Conservation (phyloP, 768 basidiomycete genomes). For the Paxillus ammoniavirescens region DNA sequence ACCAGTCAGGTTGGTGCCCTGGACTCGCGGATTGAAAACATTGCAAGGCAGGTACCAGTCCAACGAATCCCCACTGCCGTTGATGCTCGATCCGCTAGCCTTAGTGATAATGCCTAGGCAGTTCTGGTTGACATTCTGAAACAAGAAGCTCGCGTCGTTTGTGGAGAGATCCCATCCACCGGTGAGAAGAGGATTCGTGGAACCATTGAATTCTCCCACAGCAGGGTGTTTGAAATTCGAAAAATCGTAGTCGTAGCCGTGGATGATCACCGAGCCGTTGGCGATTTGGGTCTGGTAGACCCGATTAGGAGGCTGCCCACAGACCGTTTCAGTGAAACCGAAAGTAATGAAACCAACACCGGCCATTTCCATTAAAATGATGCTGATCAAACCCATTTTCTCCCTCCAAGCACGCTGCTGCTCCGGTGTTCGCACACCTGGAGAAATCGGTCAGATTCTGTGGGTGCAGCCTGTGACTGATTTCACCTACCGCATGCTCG, state of each 20-base stretch:
- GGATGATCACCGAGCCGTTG: conserved; percentile 83
- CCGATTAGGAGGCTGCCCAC: conserved; percentile 81
- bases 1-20: conserved; percentile 63
- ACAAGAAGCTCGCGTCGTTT: conserved; percentile 91
- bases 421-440: conserved; percentile 87
- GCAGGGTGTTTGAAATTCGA: conserved; percentile 82
- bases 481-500: conserved; percentile 67
- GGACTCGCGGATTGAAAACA: conserved; percentile 69
- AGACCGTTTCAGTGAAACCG: conserved; percentile 94
- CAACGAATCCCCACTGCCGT: conserved; percentile 53
- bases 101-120: conserved; percentile 78
- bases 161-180: conserved; percentile 77
- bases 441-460: conserved; percentile 9
- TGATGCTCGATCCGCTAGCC: conserved; percentile 68
- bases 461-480: not conserved
- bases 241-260: conserved; percentile 93
- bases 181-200: conserved; percentile 79
- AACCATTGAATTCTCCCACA: conserved; percentile 69
- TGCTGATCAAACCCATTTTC: conserved; percentile 88
- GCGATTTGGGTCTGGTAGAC: conserved; percentile 79
- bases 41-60: conserved; percentile 99
- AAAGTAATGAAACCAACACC: conserved; percentile 97
- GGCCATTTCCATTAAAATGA: conserved; percentile 85
- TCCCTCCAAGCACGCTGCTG: conserved; percentile 97
- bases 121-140: conserved; percentile 87